phyloP scores from a whole-genome alignment of 2,329 filamentous ascomycete genomes.

The Cercospora canescens region DNA sequence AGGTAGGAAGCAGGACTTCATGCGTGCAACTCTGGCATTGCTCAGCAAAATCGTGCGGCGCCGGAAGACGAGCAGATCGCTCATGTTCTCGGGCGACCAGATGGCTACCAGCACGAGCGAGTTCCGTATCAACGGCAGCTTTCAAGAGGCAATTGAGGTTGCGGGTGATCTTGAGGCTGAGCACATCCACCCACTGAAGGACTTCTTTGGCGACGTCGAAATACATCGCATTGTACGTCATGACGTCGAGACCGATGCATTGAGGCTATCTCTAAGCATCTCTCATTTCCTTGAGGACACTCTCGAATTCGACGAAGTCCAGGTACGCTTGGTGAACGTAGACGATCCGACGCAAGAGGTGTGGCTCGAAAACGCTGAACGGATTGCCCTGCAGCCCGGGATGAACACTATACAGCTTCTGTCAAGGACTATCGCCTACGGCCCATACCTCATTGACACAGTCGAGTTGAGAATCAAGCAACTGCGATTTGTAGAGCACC shows the following conservation, averaged over 20 bases:
- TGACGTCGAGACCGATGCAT: constrained; percentile 70
- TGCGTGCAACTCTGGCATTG: constrained; percentile 72
- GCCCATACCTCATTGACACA: constrained; percentile 73
- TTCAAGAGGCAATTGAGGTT: constrained; percentile 48
- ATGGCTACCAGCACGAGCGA: constrained; percentile 35
- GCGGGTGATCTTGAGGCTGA: constrained; percentile 58
- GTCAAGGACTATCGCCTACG: constrained; percentile 62
- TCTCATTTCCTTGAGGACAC: constrained; percentile 71
- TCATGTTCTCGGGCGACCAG: neutral
- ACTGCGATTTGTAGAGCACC: constrained; percentile 65
- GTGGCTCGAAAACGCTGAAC: constrained; percentile 56
- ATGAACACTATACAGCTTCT: constrained; percentile 53
- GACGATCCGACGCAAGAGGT: constrained; percentile 65
- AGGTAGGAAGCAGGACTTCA: constrained; percentile 74
- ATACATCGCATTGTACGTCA: constrained; percentile 71
- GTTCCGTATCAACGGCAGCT: constrained; percentile 39
- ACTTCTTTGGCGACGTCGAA: constrained; percentile 71
- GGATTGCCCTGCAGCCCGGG: constrained; percentile 56
- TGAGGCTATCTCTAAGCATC: constrained; percentile 67
- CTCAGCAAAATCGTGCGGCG: constrained; percentile 62
- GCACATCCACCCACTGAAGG: constrained; percentile 65
- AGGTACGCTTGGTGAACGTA: constrained; percentile 61
- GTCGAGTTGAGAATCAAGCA: constrained; percentile 66
- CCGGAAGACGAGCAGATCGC: constrained; percentile 39
- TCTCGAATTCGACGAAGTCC: constrained; percentile 65